phyloP scores from a whole-genome alignment of 768 basidiomycete species.

The Hericium coralloides region DNA sequence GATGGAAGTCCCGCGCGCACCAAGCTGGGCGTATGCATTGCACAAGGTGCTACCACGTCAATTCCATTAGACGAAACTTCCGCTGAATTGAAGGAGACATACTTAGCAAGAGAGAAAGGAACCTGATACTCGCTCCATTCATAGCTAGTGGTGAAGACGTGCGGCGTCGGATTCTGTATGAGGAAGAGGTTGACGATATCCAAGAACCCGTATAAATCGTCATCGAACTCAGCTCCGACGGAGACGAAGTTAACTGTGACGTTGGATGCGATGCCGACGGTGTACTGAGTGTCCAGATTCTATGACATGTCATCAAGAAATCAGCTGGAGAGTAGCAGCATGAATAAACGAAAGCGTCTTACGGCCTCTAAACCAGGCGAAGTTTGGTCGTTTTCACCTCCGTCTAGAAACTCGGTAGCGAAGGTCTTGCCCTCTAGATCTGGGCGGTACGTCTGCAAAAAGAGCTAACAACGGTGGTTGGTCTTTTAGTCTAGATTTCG shows the following conservation, averaged over 20 bases:
- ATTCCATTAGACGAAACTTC: not conserved
- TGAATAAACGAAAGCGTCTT: not conserved
- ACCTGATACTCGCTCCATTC: constrained; percentile 9
- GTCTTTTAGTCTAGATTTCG: not conserved
- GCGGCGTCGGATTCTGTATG: constrained; percentile 8
- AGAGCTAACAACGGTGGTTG: not conserved
- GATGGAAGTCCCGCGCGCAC: constrained; percentile 21
- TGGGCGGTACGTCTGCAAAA: not conserved
- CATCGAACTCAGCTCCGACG: constrained; percentile 13
- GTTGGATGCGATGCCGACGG: constrained; percentile 23
- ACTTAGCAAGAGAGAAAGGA: not conserved
- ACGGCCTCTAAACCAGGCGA: not conserved
- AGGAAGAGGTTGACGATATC: constrained; percentile 17
- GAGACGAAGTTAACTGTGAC: constrained; percentile 18
- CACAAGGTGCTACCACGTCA: constrained; percentile 14
- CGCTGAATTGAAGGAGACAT: not conserved
- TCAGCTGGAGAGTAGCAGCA: not conserved
- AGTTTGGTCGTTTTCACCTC: constrained; percentile 20
- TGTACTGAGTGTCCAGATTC: constrained; percentile 29
- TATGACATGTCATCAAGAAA: constrained; percentile 4
- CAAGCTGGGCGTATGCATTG: constrained; percentile 20
- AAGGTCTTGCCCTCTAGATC: not conserved
- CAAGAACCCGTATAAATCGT: constrained; percentile 11
- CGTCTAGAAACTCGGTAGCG: constrained; percentile 13
- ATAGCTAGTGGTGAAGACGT: constrained; percentile 16